A percentile compares a stretch with the other conserved stretches of the same genome.
Evolutionary conservation across 129 eudicot species (phyloP).

Genomic region (Artemisia tridentata): DNA sequence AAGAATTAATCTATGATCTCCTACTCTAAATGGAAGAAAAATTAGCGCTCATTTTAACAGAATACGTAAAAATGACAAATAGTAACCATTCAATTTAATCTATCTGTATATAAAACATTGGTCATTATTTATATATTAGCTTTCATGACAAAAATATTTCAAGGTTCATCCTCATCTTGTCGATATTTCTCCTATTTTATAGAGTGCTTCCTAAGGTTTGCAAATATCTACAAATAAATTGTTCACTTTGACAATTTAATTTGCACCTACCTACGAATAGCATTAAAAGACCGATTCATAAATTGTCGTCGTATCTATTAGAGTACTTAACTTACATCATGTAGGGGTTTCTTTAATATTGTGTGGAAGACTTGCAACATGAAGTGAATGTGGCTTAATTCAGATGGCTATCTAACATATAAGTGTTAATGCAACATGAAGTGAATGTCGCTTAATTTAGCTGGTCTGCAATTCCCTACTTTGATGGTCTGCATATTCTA

Average conservation of each 20-base stretch:
- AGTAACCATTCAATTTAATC: background rate
- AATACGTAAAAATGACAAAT: slow-evolving; percentile 12
- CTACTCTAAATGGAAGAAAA: too few species aligned
- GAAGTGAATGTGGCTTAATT: too few species aligned
- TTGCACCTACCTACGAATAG: background rate
- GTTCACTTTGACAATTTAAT: background rate
- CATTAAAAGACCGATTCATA: background rate
- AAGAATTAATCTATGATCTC: too few species aligned
- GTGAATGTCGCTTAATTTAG: too few species aligned
- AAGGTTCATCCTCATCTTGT: slow-evolving; percentile 1
- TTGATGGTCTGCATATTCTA: too few species aligned
- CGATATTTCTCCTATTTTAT: background rate
- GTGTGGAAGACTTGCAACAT: too few species aligned
- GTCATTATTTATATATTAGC: background rate
- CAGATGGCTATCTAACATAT: too few species aligned
- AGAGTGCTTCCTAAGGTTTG: slow-evolving; percentile 10
- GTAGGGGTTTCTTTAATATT: too few species aligned
- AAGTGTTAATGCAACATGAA: too few species aligned
- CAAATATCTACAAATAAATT: background rate
- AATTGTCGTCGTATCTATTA: background rate
- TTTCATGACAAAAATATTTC: background rate
- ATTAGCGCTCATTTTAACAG: too few species aligned
- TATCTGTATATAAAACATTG: slow-evolving; percentile 18
- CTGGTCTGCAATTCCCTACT: too few species aligned
- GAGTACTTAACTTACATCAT: background rate